Percentiles rank a stretch among this genome's conserved stretches.
Evolutionary conservation across 2,329 filamentous ascomycete genomes (phyloP).

Genomic region (Diaporthe vaccinii): DNA sequence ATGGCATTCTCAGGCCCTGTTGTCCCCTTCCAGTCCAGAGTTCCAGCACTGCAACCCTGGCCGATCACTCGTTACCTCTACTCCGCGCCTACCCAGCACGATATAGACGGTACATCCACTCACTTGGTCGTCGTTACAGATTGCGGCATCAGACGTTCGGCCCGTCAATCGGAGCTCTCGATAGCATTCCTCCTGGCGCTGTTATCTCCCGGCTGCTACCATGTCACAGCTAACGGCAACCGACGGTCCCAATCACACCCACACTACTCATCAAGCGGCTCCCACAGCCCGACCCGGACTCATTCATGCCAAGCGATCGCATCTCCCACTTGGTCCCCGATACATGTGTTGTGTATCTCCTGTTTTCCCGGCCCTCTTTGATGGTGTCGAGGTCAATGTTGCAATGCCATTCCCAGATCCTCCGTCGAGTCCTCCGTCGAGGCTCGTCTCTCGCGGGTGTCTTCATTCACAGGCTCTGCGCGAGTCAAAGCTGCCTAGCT

Average conservation of each 20-base stretch:
- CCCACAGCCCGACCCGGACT: background rate
- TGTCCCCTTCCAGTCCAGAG: background rate
- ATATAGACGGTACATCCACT: background rate
- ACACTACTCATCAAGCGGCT: background rate
- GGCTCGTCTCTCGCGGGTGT: background rate
- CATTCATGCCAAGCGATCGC: background rate
- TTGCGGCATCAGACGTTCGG: constrained; percentile 13
- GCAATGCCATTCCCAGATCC: background rate
- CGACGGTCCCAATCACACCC: background rate
- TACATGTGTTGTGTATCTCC: background rate
- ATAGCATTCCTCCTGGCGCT: background rate
- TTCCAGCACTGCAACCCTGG: constrained; percentile 15
- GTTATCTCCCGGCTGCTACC: constrained; percentile 16
- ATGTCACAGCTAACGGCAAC: background rate
- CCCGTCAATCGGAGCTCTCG: constrained; percentile 20
- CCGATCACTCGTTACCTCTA: constrained; percentile 21
- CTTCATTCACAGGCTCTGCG: background rate
- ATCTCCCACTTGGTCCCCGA: background rate
- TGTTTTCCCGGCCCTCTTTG: background rate
- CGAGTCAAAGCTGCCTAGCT: background rate
- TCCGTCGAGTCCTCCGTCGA: background rate
- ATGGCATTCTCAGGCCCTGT: background rate
- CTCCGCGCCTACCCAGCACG: background rate
- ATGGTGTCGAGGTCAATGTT: background rate
- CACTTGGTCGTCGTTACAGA: background rate